A percentile compares a stretch with the other conserved stretches of the same genome.
These are phyloP conservation scores for Pyrus betulifolia DNA, from an alignment of 306 rosid genomes.

Conservation along the genomic window DNA sequence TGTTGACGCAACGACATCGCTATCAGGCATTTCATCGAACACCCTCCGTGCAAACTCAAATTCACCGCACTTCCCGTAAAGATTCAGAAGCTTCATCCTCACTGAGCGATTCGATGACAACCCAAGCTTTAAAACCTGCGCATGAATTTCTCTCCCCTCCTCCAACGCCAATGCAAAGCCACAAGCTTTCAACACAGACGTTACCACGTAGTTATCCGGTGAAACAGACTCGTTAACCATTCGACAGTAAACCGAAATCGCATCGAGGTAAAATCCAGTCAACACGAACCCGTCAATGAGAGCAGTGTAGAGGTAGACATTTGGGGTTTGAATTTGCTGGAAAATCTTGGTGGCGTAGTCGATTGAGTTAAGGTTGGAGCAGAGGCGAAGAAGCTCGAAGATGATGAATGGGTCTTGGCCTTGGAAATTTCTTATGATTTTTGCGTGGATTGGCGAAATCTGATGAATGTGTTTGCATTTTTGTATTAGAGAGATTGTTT, in stretches of 20 bases:
- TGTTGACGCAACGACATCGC: slow-evolving; percentile 29
- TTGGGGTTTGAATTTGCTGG: slow-evolving; percentile 18
- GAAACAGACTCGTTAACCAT: slow-evolving; percentile 17
- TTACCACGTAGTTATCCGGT: slow-evolving; percentile 26
- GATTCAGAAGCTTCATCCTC: slow-evolving; percentile 25
- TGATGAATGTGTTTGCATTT: slow-evolving; percentile 21
- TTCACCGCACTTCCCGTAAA: slow-evolving; percentile 31
- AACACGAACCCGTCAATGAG: slow-evolving; percentile 33
- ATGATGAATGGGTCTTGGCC: slow-evolving; percentile 32
- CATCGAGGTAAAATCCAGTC: slow-evolving; percentile 22
- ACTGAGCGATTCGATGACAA: slow-evolving; percentile 30
- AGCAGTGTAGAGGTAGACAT: slow-evolving; percentile 43
- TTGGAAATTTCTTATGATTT: slow-evolving; percentile 18
- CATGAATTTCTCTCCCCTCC: slow-evolving; percentile 26
- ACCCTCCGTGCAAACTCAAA: slow-evolving; percentile 23
- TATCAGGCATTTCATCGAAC: slow-evolving; percentile 37
- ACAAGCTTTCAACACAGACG: slow-evolving; percentile 40
- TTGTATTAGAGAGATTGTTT: slow-evolving; percentile 15
- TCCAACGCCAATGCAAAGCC: slow-evolving; percentile 14
- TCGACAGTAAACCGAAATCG: slow-evolving; percentile 19
- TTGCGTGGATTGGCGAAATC: slow-evolving; percentile 20
- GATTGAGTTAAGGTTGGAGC: slow-evolving; percentile 23
- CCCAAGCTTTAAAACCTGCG: slow-evolving; percentile 35
- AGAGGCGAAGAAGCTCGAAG: slow-evolving; percentile 33
- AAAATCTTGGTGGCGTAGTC: slow-evolving; percentile 32